phyloP scores from a whole-genome alignment of 192 early-diverging fungal genomes.

The Haplosporangium gracile region DNA sequence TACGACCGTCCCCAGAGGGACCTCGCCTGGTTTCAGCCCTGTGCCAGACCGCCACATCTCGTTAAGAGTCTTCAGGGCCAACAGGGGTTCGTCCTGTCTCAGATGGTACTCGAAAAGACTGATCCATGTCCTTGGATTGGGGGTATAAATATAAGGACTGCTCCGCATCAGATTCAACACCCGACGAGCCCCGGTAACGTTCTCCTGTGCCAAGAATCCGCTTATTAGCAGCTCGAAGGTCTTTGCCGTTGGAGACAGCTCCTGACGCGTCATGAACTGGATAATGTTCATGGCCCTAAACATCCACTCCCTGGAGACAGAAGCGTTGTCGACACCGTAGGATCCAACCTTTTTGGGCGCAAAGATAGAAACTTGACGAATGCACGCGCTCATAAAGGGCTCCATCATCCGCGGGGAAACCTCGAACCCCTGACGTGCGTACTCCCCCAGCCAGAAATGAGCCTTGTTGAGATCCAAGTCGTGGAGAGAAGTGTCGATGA shows the following conservation, averaged over 20 bases:
- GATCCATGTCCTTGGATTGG: constrained; percentile 34
- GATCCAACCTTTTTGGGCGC: background rate
- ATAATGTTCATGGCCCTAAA: constrained; percentile 32
- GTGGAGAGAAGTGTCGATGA: constrained; percentile 23
- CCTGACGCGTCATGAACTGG: constrained; percentile 26
- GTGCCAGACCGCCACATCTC: constrained; percentile 24
- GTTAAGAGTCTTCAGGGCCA: constrained; percentile 25
- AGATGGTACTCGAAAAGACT: constrained; percentile 45
- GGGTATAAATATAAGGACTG: constrained; percentile 39
- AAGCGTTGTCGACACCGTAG: background rate
- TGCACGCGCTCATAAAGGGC: constrained; percentile 34
- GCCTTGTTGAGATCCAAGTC: constrained; percentile 14
- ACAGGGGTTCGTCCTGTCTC: background rate
- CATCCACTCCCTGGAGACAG: constrained; percentile 34
- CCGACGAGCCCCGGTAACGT: constrained; percentile 15
- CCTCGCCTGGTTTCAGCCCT: background rate
- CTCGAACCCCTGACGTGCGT: constrained; percentile 29
- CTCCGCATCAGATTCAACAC: constrained; percentile 22
- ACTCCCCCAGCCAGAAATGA: constrained; percentile 38
- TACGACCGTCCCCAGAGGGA: background rate
- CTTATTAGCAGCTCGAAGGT: constrained; percentile 34
- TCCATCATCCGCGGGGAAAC: constrained; percentile 30
- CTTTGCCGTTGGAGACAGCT: constrained; percentile 9
- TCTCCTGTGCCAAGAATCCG: constrained; percentile 29
- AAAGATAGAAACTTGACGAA: background rate